Evolutionary conservation across 768 basidiomycete genomes (phyloP).

Genomic region (Rhodocollybia butyracea): DNA sequence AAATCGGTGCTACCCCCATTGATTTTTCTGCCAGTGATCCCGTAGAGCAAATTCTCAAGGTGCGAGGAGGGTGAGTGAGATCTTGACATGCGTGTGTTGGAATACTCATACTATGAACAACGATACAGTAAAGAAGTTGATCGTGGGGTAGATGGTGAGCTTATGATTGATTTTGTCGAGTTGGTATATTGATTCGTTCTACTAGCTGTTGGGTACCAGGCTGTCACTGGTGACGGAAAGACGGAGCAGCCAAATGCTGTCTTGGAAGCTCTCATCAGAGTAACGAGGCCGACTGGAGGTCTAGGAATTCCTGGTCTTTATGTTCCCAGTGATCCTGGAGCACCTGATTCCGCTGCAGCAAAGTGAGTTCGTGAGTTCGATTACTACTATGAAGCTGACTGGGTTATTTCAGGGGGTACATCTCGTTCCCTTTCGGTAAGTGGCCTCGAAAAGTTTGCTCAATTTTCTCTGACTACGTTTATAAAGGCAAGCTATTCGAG

Average conservation of each 20-base stretch:
- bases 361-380: slow-evolving; percentile 29
- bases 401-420: slow-evolving; percentile 35
- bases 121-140: slow-evolving; percentile 40
- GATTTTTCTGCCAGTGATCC: slow-evolving; percentile 47
- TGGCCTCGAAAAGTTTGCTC: neutral
- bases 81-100: neutral
- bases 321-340: slow-evolving; percentile 55
- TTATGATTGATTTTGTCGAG: neutral
- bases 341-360: slow-evolving; percentile 47
- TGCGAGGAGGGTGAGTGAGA: slow-evolving; percentile 38
- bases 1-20: slow-evolving; percentile 49
- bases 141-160: slow-evolving; percentile 45
- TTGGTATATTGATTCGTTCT: neutral
- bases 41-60: slow-evolving; percentile 42
- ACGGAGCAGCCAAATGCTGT: slow-evolving; percentile 56
- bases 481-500: slow-evolving; percentile 42
- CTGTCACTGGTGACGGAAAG: slow-evolving; percentile 48
- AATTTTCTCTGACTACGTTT: neutral
- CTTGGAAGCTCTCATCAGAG: slow-evolving; percentile 46
- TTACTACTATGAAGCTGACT: neutral
- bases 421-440: slow-evolving; percentile 48
- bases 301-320: slow-evolving; percentile 58
- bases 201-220: slow-evolving; percentile 53
- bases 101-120: neutral
- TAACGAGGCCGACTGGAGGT: slow-evolving; percentile 52